Evolutionary conservation across 2,329 filamentous ascomycete genomes (phyloP).

Genomic region (Apiospora rasikravindrae): DNA sequence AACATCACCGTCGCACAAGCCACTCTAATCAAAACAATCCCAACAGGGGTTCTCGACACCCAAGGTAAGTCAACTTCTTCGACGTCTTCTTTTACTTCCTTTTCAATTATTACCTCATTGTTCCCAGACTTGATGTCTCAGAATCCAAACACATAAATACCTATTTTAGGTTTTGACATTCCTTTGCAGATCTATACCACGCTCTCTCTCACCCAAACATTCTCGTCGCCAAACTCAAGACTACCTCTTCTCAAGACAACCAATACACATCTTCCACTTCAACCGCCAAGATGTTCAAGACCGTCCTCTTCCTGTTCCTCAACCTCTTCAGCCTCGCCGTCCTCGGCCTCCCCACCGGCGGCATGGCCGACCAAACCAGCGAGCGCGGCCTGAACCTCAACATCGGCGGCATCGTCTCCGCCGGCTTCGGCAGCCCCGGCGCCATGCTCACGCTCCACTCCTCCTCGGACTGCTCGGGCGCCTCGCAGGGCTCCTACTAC

Average conservation of each 20-base stretch:
- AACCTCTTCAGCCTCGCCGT: background rate
- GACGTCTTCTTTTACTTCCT: background rate
- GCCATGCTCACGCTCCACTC: background rate
- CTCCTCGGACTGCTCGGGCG: background rate
- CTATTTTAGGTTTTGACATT: slow-evolving; percentile 10
- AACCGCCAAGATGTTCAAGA: slow-evolving; percentile 9
- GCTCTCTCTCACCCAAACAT: background rate
- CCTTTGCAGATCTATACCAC: background rate
- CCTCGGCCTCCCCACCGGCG: background rate
- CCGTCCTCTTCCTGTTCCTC: background rate
- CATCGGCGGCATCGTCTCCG: background rate
- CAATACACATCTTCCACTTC: background rate
- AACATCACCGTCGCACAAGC: background rate
- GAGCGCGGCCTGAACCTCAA: background rate
- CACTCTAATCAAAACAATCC: slow-evolving; percentile 13
- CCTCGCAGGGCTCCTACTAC: background rate
- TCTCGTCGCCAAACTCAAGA: background rate
- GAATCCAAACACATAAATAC: background rate
- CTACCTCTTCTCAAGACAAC: background rate
- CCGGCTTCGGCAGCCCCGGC: background rate
- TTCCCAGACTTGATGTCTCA: background rate
- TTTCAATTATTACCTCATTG: background rate
- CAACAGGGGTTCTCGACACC: background rate
- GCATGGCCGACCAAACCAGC: background rate
- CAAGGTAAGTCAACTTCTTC: background rate